phyloP scores from a whole-genome alignment of 371 early-diverging fungal genomes.

The Ecytonucleospora hepatopenaei region DNA sequence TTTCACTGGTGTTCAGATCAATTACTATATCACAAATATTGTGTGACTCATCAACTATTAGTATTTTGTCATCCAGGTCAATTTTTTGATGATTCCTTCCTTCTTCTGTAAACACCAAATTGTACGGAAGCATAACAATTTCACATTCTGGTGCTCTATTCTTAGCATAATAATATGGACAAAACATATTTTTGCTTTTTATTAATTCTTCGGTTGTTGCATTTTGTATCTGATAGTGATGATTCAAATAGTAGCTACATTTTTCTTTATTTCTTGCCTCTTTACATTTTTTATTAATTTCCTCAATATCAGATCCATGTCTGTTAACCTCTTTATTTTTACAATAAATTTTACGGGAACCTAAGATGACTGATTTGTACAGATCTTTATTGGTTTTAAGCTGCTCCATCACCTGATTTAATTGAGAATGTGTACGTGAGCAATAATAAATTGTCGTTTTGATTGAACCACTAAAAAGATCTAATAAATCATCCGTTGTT shows the following conservation, averaged over 20 bases:
- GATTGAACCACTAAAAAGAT: conserved; percentile 3
- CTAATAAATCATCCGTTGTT: conserved; percentile 16
- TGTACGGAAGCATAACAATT: conserved; percentile 56
- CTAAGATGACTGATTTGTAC: conserved; percentile 42
- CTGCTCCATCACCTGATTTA: conserved; percentile 53
- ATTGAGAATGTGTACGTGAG: conserved; percentile 56
- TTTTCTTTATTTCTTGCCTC: conserved; percentile 31
- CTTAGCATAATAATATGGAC: conserved; percentile 55
- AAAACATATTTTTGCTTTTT: conserved; percentile 20
- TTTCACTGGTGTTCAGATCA: conserved; percentile 38
- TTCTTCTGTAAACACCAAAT: conserved; percentile 47
- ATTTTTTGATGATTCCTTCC: conserved; percentile 43
- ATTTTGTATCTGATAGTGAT: conserved; percentile 2
- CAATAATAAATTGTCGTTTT: conserved; percentile 49
- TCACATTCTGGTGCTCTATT: conserved; percentile 24
- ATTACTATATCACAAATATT: conserved; percentile 54
- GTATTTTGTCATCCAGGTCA: conserved; percentile 37
- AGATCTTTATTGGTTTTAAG: conserved; percentile 32
- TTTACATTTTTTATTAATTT: conserved; percentile 52
- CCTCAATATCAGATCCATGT: conserved; percentile 17
- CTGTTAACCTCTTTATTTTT: conserved; percentile 41
- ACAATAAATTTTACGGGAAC: conserved; percentile 53
- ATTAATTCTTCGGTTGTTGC: conserved; percentile 51
- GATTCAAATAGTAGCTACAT: conserved; percentile 41
- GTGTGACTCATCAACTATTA: conserved; percentile 58